Evolutionary conservation across 139 green algal genomes (phyloP).

Genomic region (Zygnema circumcarinatum): DNA sequence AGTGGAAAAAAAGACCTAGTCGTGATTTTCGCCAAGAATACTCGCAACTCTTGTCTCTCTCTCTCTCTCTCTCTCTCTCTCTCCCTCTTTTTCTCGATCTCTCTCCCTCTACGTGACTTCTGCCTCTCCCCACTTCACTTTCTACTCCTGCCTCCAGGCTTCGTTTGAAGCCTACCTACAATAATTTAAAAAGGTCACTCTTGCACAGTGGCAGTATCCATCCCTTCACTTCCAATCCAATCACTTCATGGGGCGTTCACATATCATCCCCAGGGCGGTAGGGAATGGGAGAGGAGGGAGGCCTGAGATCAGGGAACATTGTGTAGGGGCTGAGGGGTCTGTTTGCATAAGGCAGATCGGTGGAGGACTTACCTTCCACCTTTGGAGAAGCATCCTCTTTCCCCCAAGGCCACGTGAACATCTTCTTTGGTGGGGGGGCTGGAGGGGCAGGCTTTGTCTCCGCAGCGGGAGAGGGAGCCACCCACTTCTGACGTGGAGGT

Average conservation of each 20-base stretch:
- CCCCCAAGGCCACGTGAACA: constrained; percentile 3
- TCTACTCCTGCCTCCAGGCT: background rate
- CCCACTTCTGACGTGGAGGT: background rate
- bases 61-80: background rate
- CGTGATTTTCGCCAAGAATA: no score
- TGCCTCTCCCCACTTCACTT: background rate
- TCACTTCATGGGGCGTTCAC: no score
- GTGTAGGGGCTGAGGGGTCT: constrained; percentile 54
- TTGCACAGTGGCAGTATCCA: no score
- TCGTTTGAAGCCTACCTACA: background rate
- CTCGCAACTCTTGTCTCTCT: background rate
- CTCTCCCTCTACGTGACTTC: background rate
- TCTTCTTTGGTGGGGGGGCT: background rate
- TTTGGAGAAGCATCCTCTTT: constrained; percentile 20
- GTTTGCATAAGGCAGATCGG: constrained; percentile 47
- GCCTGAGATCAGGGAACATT: constrained; percentile 56
- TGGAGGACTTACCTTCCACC: constrained; percentile 35
- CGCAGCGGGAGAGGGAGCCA: background rate
- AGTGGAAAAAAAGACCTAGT: no score
- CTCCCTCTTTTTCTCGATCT: background rate
- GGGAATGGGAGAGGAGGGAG: constrained; percentile 50
- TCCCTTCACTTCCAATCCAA: no score
- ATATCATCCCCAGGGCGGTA: constrained; percentile 3
- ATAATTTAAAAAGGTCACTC: background rate
- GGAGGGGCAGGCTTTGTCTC: constrained; percentile 6